Conservation (phyloP, 2,329 filamentous ascomycete species). For the Camillea tinctor region DNA sequence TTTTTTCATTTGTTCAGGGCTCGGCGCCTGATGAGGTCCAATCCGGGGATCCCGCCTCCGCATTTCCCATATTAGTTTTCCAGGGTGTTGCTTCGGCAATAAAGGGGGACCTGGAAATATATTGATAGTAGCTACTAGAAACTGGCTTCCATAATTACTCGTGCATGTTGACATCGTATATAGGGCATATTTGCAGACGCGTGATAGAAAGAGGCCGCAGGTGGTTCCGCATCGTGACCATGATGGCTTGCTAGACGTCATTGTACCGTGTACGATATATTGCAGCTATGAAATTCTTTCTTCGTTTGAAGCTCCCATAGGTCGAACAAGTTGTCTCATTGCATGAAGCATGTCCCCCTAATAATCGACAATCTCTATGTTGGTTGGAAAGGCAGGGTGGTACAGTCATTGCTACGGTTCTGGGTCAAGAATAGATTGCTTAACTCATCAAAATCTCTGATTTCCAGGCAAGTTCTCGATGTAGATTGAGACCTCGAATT, state of each 20-base stretch:
- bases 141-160: background rate
- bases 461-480: background rate
- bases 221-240: background rate
- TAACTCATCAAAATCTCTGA: background rate
- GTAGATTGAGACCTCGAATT: background rate
- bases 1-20: conserved; percentile 21
- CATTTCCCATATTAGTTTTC: conserved; percentile 15
- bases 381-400: background rate
- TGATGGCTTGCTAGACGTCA: background rate
- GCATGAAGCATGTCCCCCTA: background rate
- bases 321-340: background rate
- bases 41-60: conserved; percentile 21
- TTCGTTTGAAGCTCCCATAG: background rate
- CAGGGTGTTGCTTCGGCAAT: conserved; percentile 15
- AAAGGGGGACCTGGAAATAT: conserved; percentile 4
- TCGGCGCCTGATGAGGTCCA: conserved; percentile 17
- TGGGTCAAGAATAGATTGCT: background rate
- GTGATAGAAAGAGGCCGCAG: background rate
- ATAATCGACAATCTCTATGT: background rate
- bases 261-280: background rate
- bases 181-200: background rate
- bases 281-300: background rate
- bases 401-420: background rate
- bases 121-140: background rate
- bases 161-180: background rate